Base-by-base conservation (phyloP, 2,329 filamentous ascomycete species). In the Metarhizium robertsii region DNA sequence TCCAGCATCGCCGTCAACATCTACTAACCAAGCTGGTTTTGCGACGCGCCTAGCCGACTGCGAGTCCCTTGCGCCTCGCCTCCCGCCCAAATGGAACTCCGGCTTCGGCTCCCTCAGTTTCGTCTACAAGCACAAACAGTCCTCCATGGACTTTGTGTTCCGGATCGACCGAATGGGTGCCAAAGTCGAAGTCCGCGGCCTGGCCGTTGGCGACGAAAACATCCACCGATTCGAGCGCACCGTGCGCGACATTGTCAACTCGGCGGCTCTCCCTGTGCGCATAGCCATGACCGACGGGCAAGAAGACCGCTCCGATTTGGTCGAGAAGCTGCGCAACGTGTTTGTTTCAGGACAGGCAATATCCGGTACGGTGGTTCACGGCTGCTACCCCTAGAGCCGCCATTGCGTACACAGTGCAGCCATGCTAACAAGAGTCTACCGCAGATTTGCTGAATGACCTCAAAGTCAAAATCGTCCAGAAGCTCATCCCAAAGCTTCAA, bases 81-180 rank as follows among this genome's bases (percentile, higher is more conserved):
- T 97, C 2, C 89, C 90, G 0, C 57, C 79, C 16, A 80, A 84
- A 72, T 97, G 94, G 94, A 96, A 96, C 70, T 75, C 83, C 13
- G 81, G 81, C 20, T 79, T 80, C 56, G 82, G 82, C 58, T 84
- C 85, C 14, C 87, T 90, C 67, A 83, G 86, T 55, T 96, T 97
- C 71, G 83, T 91, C 60, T 97, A 97, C 73, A 83, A 84, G 3
- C 92, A 96, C 70, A 77, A 82, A 29, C 89, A 95, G 67, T 95
- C 90, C 0, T 85, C 90, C 16, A 89, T 92, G 81, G 82, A 86
- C 57, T 96, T 88, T 66, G 77, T 96, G 32, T 69, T 96, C 61
- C 92, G 91, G 67, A 73, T 95, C 59, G 90, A 87, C 68, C 83
- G 90, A 53, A 79, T 96, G 63, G 91, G 92, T 47, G 79, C 79